Base-by-base conservation (phyloP, 75 land plant genomes). In the Adiantum capillusveneris region DNA sequence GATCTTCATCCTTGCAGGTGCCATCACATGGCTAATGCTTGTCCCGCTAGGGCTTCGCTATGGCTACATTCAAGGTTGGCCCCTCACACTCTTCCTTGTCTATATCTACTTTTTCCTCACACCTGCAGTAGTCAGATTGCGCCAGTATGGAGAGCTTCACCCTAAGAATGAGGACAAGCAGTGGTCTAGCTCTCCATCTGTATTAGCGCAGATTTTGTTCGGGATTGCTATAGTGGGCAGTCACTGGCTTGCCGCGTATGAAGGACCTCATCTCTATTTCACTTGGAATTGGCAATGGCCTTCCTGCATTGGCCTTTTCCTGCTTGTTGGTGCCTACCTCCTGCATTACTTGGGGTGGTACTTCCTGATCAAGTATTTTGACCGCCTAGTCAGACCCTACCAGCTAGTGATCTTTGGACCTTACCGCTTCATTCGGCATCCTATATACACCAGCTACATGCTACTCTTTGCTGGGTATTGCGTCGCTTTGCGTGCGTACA, bases 1-100 rank as follows among this genome's bases (percentile, higher is more conserved):
- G 36, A 27, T 29, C 9, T 27, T 56, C 20, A 20, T 31, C 21
- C 14, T 31, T 2, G 59, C 42, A 31, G 42, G 39, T 28, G 59
- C 59, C 6, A 11, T 57, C 36, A 57, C 41, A 28, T 34, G 7
- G 30, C 19, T 57, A 17, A 57, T 57, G 7, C 11, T 57, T 1
- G 59, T 57, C 17, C 97, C 93, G 1, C 80, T 82, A 11, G 97
- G 85, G 0, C 77, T 73, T 56, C 65, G 80, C 65, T 79, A 92
- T 62, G 88, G 97, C 19, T 92, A 72, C 44, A 56, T 92, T 19
- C 80, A 87, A 62, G 93, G 93, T 16, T 84, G 83, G 85, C 88
- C 88, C 0, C 37, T 80, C 7, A 80, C 64, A 42, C 71, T 92
- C 56, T 84, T 75, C 58, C 64, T 76, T 44, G 63, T 79, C 26